Evolutionary conservation across 352 stramenopile species (phyloP), one percentile per base, ranked within the genome.

Genomic region (Globisporangium cederbergense): DNA sequence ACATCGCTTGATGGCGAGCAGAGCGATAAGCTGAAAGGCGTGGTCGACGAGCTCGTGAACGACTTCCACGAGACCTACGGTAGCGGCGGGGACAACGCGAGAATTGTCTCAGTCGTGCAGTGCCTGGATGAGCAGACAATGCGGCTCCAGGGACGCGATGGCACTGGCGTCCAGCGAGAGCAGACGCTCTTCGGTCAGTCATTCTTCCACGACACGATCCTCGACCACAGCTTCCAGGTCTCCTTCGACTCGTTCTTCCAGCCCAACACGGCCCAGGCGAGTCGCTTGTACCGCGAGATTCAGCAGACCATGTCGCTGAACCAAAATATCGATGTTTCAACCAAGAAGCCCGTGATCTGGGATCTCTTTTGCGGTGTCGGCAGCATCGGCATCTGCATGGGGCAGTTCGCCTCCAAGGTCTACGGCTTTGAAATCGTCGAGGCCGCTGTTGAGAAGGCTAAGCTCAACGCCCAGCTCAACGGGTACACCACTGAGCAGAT

Each of bases 231-330:
- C 34, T 93, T 93, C 47, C 67, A 85, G 22, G 68, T 93, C 38
- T 85, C 84, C 55, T 79, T 90, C 46, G 76, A 89, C 58, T 86
- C 84, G 38, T 93, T 93, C 60, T 93, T 93, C 65, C 82, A 93
- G 67, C 84, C 84, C 25, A 93, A 93, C 57, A 83, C 84, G 7
- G 53, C 64, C 0, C 80, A 90, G 54, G 80, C 84, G 13, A 77
- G 66, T 49, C 60, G 71, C 10, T 66, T 93, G 13, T 93, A 93
- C 61, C 59, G 63, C 8, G 74, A 83, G 52, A 78, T 91, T 20
- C 76, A 82, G 25, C 50, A 68, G 9, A 70, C 79, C 25, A 67
- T 88, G 14, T 54, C 64, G 3, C 18, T 58, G 2, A 56, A 67
- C 20, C 42, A 53, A 22, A 10, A 18, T 9, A 14, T 18, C 4